Base-by-base conservation (phyloP, 2,329 filamentous ascomycete genomes). In the Zelopaecilomyces penicillatus region DNA sequence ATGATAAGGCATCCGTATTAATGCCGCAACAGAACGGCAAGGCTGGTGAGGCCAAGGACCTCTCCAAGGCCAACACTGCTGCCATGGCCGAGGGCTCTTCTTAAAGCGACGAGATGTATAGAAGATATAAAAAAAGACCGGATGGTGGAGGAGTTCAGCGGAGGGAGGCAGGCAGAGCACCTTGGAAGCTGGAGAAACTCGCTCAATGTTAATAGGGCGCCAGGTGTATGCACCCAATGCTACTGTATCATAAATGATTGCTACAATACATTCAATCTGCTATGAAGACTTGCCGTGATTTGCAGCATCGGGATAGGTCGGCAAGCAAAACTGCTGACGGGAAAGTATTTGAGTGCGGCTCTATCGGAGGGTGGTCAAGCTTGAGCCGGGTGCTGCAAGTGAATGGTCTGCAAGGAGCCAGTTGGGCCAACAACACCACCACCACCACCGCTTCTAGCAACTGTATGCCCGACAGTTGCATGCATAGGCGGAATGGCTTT, bases 1-100 rank as follows among this genome's bases (percentile, higher is more conserved):
- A 9, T 12, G 6, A 27, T 11, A 37, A 38, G 6, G 30, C n/a
- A 30, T 28, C 29, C 2, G 30, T 37, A n/a, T 39, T 31, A 37
- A 40, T 31, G n/a, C 39, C 37, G 42, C 59, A 63, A 59, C 69
- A 97, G 93, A 88, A 89, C 73, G 93, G 93, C 76, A 96, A 95
- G 82, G 87, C 94, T 75, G 85, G 88, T 66, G 91, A 97, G 39
- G 57, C 74, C 63, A 86, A 87, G 79, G 80, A 75, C 65, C 72
- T 96, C 55, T 79, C 67, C 43, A 66, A 74, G 36, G 76, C 75
- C 60, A 79, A 78, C 63, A 60, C 64, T 43, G 59, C 64, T 50
- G 59, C 57, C 53, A 61, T 62, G 57, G 55, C 55, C 48, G 60
- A 69, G 56, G 56, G 61, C 48, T 62, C 66, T 9, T 60, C 63